These are phyloP conservation scores for Sutorius australiensis DNA, from an alignment of 768 basidiomycete species.

Conservation along the genomic window DNA sequence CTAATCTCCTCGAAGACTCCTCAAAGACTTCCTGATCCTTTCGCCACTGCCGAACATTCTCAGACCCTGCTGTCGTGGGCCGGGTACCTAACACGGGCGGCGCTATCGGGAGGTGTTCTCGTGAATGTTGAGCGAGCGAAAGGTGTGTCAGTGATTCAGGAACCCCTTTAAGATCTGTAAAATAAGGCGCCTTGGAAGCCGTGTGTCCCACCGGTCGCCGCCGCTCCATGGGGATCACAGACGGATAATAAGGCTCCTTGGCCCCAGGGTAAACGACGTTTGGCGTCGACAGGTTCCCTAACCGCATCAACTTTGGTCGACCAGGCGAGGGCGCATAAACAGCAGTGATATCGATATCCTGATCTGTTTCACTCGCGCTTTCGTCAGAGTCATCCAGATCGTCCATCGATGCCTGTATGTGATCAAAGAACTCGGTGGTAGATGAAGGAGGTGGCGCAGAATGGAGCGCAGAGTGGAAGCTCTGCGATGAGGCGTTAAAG, in stretches of 20 bases:
- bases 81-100: constrained; percentile 11
- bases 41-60: constrained; percentile 28
- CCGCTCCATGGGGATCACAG: constrained; percentile 34
- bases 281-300: constrained; percentile 69
- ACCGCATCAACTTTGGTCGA: constrained; percentile 49
- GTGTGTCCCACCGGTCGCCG: constrained; percentile 54
- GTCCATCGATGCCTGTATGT: constrained; percentile 68
- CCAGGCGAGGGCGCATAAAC: constrained; percentile 29
- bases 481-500: constrained; percentile 45
- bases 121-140: constrained; percentile 38
- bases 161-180: constrained; percentile 41
- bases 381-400: constrained; percentile 62
- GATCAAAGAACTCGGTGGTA: constrained; percentile 72
- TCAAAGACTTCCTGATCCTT: constrained; percentile 36
- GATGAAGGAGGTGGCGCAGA: constrained; percentile 64
- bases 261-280: constrained; percentile 49
- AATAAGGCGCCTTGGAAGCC: constrained; percentile 41
- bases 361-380: constrained; percentile 37
- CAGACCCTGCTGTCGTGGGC: constrained; percentile 16
- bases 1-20: constrained; percentile 62
- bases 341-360: constrained; percentile 35
- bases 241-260: constrained; percentile 35
- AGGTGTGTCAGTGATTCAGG: constrained; percentile 31
- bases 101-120: constrained; percentile 34
- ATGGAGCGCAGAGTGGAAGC: constrained; percentile 44